Evolutionary conservation across 176 grass and related monocot genomes (phyloP).

Genomic region (Puccinellia tenuiflora): DNA sequence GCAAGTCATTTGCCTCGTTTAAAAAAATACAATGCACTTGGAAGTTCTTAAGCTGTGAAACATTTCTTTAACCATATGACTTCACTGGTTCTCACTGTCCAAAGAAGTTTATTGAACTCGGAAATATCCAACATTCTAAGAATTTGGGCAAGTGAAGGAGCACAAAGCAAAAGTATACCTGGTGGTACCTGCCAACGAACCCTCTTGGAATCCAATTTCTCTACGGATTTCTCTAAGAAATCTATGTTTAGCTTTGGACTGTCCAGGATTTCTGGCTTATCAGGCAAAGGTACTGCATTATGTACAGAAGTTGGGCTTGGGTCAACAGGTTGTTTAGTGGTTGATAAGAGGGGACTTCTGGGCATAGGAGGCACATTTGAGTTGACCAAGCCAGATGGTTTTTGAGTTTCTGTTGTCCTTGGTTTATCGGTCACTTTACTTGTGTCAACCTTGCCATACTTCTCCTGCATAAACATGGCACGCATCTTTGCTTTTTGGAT

Average conservation of each 20-base stretch:
- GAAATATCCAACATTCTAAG: conserved; percentile 17
- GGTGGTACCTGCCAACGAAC: conserved; percentile 73
- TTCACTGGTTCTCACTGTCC: conserved; percentile 3
- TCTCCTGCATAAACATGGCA: conserved; percentile 93
- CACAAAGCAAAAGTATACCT: conserved; percentile 68
- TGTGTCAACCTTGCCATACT: conserved; percentile 70
- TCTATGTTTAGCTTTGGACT: conserved; percentile 28
- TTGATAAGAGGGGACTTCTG: conserved; percentile 10
- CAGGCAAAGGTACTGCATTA: conserved; percentile 14
- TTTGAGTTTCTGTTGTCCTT: conserved; percentile 26
- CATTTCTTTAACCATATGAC: not conserved
- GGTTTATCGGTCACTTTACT: conserved; percentile 40
- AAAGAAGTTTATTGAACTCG: not conserved
- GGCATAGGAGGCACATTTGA: conserved; percentile 4
- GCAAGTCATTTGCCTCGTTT: not conserved
- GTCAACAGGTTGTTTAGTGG: conserved; percentile 18
- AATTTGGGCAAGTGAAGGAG: conserved; percentile 26
- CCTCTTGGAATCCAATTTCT: conserved; percentile 64
- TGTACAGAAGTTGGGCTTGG: conserved; percentile 22
- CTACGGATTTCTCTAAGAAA: conserved; percentile 35
- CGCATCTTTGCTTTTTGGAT: conserved; percentile 98
- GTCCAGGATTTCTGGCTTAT: conserved; percentile 28
- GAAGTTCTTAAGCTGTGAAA: conserved; percentile 6
- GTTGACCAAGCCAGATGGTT: conserved; percentile 19
- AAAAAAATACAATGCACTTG: not conserved